These are phyloP conservation scores for Yamadazyma atlantica DNA, from an alignment of 1,139 yeast species.

Conservation along the genomic window DNA sequence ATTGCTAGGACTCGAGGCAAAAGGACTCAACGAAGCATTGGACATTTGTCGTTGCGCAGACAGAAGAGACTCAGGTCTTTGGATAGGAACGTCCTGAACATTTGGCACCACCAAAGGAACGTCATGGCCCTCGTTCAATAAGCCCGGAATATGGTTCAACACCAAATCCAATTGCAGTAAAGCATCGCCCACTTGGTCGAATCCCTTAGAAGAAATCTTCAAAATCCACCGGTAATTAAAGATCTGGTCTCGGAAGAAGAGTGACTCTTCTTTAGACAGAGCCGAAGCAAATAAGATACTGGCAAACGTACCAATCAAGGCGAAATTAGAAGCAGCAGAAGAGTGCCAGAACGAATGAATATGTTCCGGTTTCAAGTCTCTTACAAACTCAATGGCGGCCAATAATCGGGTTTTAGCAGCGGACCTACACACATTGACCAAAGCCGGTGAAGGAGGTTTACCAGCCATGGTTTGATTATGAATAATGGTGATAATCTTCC, in stretches of 20 bases:
- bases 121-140: slow-evolving; percentile 48
- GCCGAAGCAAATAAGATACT: slow-evolving; percentile 70
- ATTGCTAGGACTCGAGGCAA: slow-evolving; percentile 4
- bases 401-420: slow-evolving; percentile 80
- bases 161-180: slow-evolving; percentile 65
- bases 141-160: slow-evolving; percentile 65
- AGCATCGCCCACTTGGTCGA: slow-evolving; percentile 73
- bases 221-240: slow-evolving; percentile 75
- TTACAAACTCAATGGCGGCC: slow-evolving; percentile 80
- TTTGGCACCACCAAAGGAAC: slow-evolving; percentile 40
- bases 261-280: slow-evolving; percentile 58
- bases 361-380: slow-evolving; percentile 76
- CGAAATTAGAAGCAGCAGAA: slow-evolving; percentile 72
- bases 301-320: slow-evolving; percentile 84
- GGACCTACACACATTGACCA: slow-evolving; percentile 67
- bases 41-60: slow-evolving; percentile 8
- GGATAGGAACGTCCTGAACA: slow-evolving; percentile 28
- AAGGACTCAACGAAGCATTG: slow-evolving; percentile 11
- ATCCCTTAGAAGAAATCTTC: slow-evolving; percentile 69
- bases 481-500: slow-evolving; percentile 69
- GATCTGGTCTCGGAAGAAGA: slow-evolving; percentile 62
- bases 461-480: slow-evolving; percentile 41
- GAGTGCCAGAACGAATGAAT: slow-evolving; percentile 88
- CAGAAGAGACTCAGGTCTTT: slow-evolving; percentile 13
- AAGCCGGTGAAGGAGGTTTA: slow-evolving; percentile 53